phyloP scores from a whole-genome alignment of 805 yeast genomes.

The Yarrowia porcina region DNA sequence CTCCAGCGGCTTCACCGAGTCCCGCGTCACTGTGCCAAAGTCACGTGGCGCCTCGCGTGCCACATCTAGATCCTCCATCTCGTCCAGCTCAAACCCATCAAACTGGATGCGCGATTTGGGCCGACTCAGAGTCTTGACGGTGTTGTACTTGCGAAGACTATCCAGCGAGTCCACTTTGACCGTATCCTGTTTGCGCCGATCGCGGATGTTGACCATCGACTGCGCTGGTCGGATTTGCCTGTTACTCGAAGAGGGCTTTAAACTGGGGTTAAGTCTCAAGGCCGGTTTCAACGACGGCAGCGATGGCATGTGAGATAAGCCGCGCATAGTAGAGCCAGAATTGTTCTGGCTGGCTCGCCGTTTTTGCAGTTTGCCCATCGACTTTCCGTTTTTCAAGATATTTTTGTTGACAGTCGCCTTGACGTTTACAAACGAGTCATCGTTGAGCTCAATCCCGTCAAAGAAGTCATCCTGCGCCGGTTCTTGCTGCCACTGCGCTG shows the following conservation, averaged over 20 bases:
- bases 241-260: background rate
- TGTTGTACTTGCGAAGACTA: background rate
- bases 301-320: conserved; percentile 16
- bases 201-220: conserved; percentile 15
- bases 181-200: background rate
- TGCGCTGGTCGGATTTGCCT: conserved; percentile 6
- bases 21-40: background rate
- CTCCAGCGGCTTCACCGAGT: conserved; percentile 11
- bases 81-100: conserved; percentile 21
- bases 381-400: background rate
- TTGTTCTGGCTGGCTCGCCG: background rate
- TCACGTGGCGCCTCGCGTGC: background rate
- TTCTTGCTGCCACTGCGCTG: background rate
- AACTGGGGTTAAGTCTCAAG: background rate
- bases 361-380: background rate
- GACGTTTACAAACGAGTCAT: conserved; percentile 12
- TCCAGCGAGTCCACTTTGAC: conserved; percentile 18
- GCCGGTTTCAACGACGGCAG: conserved; percentile 6
- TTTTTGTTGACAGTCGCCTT: background rate
- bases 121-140: conserved; percentile 2
- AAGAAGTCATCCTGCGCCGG: conserved; percentile 15
- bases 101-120: background rate
- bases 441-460: conserved; percentile 22
- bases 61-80: conserved; percentile 4
- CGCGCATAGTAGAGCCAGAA: background rate